Evolutionary conservation across 805 yeast species (phyloP), one percentile per base, ranked within the genome.

Genomic region (Candida bentonensis): DNA sequence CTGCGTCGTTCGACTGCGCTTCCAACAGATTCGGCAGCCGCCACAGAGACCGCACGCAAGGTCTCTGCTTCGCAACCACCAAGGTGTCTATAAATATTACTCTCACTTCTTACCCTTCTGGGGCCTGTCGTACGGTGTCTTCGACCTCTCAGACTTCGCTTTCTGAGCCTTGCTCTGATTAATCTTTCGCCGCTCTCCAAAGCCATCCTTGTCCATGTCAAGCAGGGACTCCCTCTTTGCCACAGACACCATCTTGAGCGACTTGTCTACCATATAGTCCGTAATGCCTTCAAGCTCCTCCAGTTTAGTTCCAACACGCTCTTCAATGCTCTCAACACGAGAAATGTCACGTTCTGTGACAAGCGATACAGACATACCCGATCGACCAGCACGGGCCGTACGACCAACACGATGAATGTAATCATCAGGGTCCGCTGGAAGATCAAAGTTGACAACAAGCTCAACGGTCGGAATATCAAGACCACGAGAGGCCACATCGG

Each of bases 401-500:
- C 98, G 84, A 67, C 98, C 98, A 9, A 89, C 95, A 62, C 98
- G 72, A 64, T 92, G 98, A 44, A 92, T 87, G 55, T 85, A 92
- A 50, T 92, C 96, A 57, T 92, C 96, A 2, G 97, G 84, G 57
- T 92, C 96, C 0, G 92, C 87, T 3, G 98, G 98, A 21, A 92
- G 76, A 57, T 92, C 97, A 57, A 75, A 92, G 59, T 92, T 92
- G 22, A 92, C 65, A 22, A 92, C 97, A 53, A 92, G 68, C 57
- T 80, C 89, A 2, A 92, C 98, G 5, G 77, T 71, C 9, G 97
- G 98, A 46, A 92, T 92, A 71, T 92, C 98, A 51, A 92, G 72
- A 61, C 98, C 98, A 74, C 98, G 78, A 23, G 95, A 80, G 2
- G 96, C 98, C 21, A 92, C 96, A 61, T 92, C 98, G 0, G 99